These are phyloP conservation scores for Rhypophila decipiens DNA, from an alignment of 495 filamentous ascomycete genomes.

Conservation along the genomic window DNA sequence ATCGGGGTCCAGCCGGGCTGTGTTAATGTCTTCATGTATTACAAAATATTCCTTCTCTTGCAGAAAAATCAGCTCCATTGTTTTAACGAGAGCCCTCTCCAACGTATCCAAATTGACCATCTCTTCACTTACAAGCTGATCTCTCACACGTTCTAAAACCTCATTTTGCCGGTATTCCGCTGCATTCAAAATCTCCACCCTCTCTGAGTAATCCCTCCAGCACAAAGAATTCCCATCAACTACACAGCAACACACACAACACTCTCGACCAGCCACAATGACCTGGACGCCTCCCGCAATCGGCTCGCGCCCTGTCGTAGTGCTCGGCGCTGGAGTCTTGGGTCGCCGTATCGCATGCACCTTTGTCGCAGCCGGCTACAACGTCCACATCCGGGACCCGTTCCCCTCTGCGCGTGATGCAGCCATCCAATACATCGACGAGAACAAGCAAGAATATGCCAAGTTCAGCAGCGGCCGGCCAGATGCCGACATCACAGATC, in stretches of 20 bases:
- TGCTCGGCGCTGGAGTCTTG: conserved; percentile 15
- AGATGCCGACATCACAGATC: conserved; percentile 18
- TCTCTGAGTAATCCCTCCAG: background rate
- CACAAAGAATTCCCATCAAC: background rate
- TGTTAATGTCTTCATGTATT: too few species aligned
- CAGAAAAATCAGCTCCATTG: too few species aligned
- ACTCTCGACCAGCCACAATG: background rate
- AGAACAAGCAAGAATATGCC: conserved; percentile 7
- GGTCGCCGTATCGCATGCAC: conserved; percentile 14
- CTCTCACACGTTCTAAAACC: too few species aligned
- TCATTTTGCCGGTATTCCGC: too few species aligned
- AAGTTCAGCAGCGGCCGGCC: background rate
- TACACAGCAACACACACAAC: background rate
- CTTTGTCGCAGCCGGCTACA: conserved; percentile 23
- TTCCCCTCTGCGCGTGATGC: background rate
- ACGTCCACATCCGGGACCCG: conserved; percentile 23
- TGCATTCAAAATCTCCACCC: too few species aligned
- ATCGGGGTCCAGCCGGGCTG: too few species aligned
- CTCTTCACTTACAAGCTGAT: too few species aligned
- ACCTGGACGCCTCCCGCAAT: conserved; percentile 7
- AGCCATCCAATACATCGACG: conserved; percentile 14
- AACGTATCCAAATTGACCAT: too few species aligned
- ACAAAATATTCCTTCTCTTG: too few species aligned
- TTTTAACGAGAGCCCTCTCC: too few species aligned
- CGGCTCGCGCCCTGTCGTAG: conserved; percentile 6